phyloP scores from a whole-genome alignment of 306 rosid species.

The Datisca glomerata region DNA sequence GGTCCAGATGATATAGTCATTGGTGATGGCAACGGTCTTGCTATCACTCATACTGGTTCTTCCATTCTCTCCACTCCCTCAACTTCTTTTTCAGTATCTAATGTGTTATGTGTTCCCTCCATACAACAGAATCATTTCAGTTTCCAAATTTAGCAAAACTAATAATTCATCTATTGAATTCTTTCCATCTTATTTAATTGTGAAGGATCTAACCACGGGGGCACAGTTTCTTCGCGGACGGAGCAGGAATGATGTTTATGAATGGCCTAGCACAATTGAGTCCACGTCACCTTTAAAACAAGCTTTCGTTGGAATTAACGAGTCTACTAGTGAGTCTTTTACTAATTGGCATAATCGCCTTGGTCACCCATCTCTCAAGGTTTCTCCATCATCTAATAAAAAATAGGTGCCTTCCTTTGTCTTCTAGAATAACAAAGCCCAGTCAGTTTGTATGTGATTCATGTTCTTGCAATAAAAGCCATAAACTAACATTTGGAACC shows the following conservation, averaged over 20 bases:
- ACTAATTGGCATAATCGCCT: not conserved
- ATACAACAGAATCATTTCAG: not conserved
- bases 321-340: too few relatives aligned
- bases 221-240: not conserved
- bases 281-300: not conserved
- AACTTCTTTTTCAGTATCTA: not conserved
- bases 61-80: not conserved
- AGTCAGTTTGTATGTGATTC: not conserved
- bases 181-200: not conserved
- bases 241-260: not conserved
- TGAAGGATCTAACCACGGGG: not conserved
- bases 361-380: not conserved
- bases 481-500: not conserved
- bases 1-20: too few relatives aligned
- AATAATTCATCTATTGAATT: slow-evolving; percentile 5
- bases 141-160: not conserved
- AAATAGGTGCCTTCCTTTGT: not conserved
- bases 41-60: not conserved
- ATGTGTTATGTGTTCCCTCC: not conserved
- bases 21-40: too few relatives aligned
- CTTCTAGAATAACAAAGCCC: not conserved
- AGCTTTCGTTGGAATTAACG: not conserved
- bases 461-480: not conserved
- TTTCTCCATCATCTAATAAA: not conserved
- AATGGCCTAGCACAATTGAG: not conserved